Percentiles rank a stretch among this genome's conserved stretches.
Conservation (phyloP, 257 asterid species). For the Ocimum tenuiflorum region DNA sequence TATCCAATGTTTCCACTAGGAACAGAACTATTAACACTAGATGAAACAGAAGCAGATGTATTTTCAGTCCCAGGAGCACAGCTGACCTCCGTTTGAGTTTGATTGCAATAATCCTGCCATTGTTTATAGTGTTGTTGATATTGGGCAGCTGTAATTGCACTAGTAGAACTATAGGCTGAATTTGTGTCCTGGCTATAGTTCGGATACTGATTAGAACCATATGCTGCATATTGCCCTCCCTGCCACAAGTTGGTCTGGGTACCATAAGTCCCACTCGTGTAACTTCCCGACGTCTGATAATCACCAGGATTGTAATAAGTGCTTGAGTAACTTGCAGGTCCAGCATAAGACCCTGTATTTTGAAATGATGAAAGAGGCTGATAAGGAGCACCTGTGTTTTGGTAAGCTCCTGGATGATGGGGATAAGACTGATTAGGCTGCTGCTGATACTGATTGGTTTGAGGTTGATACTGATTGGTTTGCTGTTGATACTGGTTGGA, state of each 20-base stretch:
- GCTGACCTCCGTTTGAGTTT: slow-evolving; percentile 81
- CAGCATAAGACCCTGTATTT: slow-evolving; percentile 99
- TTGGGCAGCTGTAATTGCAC: slow-evolving; percentile 51
- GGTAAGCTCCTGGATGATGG: slow-evolving; percentile 74
- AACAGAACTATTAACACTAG: slow-evolving; percentile 45
- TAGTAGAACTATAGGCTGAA: slow-evolving; percentile 63
- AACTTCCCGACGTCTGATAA: slow-evolving; percentile 99
- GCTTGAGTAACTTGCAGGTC: slow-evolving; percentile 98
- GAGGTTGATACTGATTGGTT: slow-evolving; percentile 30
- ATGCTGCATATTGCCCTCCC: slow-evolving; percentile 69
- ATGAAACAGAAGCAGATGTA: slow-evolving; percentile 46
- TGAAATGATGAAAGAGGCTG: slow-evolving; percentile 99
- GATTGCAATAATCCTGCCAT: slow-evolving; percentile 90
- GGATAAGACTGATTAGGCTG: slow-evolving; percentile 64
- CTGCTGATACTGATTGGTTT: slow-evolving; percentile 39
- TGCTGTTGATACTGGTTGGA: slow-evolving; percentile 32
- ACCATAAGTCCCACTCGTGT: slow-evolving; percentile 64
- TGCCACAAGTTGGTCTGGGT: slow-evolving; percentile 74
- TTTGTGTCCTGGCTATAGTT: slow-evolving; percentile 62
- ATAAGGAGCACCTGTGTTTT: slow-evolving; percentile 99
- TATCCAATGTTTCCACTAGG: slow-evolving; percentile 55
- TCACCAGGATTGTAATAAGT: slow-evolving; percentile 99
- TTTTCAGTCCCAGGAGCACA: slow-evolving; percentile 99
- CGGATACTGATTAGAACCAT: slow-evolving; percentile 67
- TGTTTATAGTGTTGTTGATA: slow-evolving; percentile 76